These are phyloP conservation scores for Chlamydomonas sphaeroides DNA, from an alignment of 139 green algal genomes.

Conservation along the genomic window DNA sequence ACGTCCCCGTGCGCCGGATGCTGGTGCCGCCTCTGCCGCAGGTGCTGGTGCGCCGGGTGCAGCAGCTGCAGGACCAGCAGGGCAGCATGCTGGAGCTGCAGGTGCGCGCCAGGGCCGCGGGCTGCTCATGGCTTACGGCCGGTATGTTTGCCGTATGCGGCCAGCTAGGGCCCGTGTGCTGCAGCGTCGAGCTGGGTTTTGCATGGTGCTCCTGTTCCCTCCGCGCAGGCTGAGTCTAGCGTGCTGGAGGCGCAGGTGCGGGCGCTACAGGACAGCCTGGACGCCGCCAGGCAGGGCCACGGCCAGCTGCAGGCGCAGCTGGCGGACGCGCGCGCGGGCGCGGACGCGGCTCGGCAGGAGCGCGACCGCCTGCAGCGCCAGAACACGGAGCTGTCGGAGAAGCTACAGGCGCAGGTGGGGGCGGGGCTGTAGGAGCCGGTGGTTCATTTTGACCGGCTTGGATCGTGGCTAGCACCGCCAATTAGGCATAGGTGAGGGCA, in stretches of 20 bases:
- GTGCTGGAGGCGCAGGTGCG: conserved; percentile 36
- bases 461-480: too few relatives aligned
- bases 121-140: too few relatives aligned
- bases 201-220: not conserved
- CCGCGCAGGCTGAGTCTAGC: conserved; percentile 33
- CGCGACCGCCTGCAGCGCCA: conserved; percentile 41
- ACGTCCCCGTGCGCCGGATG: too few relatives aligned
- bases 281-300: not conserved
- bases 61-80: conserved; percentile 45
- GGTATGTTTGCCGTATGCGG: too few relatives aligned
- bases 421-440: too few relatives aligned
- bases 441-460: too few relatives aligned
- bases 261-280: conserved; percentile 34
- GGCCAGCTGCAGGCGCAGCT: conserved; percentile 27
- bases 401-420: conserved; percentile 49
- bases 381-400: conserved; percentile 40
- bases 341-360: conserved; percentile 24
- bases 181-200: too few relatives aligned
- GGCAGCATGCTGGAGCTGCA: conserved; percentile 20
- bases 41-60: conserved; percentile 20
- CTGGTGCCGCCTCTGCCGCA: too few relatives aligned
- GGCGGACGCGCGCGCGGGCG: conserved; percentile 2
- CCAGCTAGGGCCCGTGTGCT: too few relatives aligned
- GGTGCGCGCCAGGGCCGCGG: not conserved
- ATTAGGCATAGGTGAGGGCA: too few relatives aligned